Evolutionary conservation across 140 eudicot species (phyloP), one percentile per base, ranked within the genome.

Genomic region (Bidens hawaiensis): DNA sequence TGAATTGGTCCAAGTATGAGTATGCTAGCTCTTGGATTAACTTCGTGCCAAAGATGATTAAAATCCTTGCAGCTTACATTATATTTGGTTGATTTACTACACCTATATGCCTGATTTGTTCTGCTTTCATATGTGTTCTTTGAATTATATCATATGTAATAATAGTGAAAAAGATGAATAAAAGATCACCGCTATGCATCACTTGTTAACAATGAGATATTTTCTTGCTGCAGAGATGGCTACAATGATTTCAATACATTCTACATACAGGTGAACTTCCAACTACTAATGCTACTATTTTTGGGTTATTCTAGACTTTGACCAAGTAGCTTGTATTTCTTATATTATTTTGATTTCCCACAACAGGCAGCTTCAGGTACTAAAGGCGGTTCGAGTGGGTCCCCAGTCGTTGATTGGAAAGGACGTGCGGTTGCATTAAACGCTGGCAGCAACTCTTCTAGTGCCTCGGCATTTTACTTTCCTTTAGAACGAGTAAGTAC

Each of bases 341-440:
- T n/a, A n/a, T n/a, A n/a, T n/a, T n/a, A n/a, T n/a, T n/a, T n/a
- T n/a, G n/a, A n/a, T n/a, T n/a, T n/a, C n/a, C n/a, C n/a, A n/a
- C n/a, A n/a, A n/a, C n/a, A n/a, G n/a, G n/a, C n/a, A n/a, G n/a
- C n/a, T n/a, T n/a, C n/a, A n/a, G n/a, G n/a, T n/a, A n/a, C n/a
- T n/a, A n/a, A n/a, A n/a, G n/a, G n/a, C n/a, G n/a, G n/a, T n/a
- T n/a, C n/a, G n/a, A n/a, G n/a, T n/a, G n/a, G n/a, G n/a, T n/a
- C n/a, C n/a, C n/a, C n/a, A n/a, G n/a, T n/a, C n/a, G n/a, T n/a
- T n/a, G n/a, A n/a, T n/a, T n/a, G n/a, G 41, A 34, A 83, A 79
- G 99, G 99, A n/a, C 73, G 97, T 70, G 99, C 97, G n/a, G 78
- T 93, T 77, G 99, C 99, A 26, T 71, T 93, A 65, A 93, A 93